phyloP scores from a whole-genome alignment of 805 yeast genomes.

The Phaffomyces antillensis region DNA sequence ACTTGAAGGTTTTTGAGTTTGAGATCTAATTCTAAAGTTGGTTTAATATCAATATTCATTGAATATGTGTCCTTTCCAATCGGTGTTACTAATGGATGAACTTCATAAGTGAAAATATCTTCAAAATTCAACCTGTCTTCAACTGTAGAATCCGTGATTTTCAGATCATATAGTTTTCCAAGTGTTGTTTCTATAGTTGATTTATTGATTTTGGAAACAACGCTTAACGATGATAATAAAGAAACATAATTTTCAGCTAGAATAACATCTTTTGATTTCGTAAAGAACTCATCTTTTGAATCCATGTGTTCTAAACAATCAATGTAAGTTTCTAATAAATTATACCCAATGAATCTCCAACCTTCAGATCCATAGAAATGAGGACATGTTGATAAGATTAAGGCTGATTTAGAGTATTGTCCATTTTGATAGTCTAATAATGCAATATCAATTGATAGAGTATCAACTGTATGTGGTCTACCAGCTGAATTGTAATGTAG shows the following conservation, averaged over 20 bases:
- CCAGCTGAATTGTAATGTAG: conserved; percentile 43
- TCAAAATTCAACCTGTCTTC: conserved; percentile 1
- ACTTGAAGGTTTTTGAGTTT: conserved; percentile 21
- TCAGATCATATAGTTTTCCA: neutral
- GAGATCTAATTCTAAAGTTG: conserved; percentile 12
- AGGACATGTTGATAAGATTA: conserved; percentile 61
- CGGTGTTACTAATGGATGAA: conserved; percentile 6
- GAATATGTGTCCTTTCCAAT: conserved; percentile 10
- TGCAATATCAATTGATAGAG: conserved; percentile 75
- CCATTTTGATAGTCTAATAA: conserved; percentile 51
- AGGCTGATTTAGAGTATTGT: conserved; percentile 53
- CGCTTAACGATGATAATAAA: conserved; percentile 4
- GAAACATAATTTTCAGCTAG: conserved; percentile 8
- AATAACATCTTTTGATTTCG: conserved; percentile 1
- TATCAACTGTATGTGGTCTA: conserved; percentile 61
- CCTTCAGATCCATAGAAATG: conserved; percentile 59
- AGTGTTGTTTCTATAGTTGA: neutral
- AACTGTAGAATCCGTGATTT: neutral
- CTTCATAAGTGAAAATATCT: conserved; percentile 7
- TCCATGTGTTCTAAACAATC: conserved; percentile 51
- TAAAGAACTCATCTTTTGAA: conserved; percentile 20
- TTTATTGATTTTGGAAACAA: neutral
- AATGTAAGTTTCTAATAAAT: conserved; percentile 59
- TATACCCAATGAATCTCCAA: conserved; percentile 67
- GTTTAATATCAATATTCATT: conserved; percentile 4